Conservation (phyloP, 2,329 filamentous ascomycete genomes). For the Pyrenophora teres region DNA sequence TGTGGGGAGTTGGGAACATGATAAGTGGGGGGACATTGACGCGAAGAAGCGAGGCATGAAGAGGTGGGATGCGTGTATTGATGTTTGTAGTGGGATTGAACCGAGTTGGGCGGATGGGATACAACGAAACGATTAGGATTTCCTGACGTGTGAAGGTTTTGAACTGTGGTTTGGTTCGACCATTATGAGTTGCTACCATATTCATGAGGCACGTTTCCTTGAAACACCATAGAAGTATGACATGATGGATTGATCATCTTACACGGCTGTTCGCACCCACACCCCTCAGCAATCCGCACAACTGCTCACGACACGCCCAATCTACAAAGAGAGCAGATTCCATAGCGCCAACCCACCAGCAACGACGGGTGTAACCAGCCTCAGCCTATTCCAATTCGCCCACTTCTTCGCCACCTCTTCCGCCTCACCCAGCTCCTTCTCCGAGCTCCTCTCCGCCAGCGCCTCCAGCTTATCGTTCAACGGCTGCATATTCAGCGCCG, state of each 20-base stretch:
- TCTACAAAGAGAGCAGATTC: constrained; percentile 25
- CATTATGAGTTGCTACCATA: too few species aligned
- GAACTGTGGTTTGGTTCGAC: too few species aligned
- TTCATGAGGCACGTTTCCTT: too few species aligned
- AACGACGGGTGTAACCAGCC: constrained; percentile 42
- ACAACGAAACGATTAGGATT: constrained; percentile 9
- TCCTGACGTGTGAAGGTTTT: too few species aligned
- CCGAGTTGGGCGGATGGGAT: constrained; percentile 56
- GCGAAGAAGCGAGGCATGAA: constrained; percentile 44
- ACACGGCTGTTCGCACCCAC: neutral
- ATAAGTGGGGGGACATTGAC: constrained; percentile 51
- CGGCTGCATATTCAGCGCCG: constrained; percentile 58
- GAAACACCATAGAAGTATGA: too few species aligned
- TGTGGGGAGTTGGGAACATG: constrained; percentile 59
- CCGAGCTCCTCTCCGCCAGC: constrained; percentile 40
- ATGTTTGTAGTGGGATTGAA: constrained; percentile 53
- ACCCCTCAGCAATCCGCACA: too few species aligned
- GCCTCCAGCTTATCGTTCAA: constrained; percentile 56
- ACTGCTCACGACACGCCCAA: neutral
- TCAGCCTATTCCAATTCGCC: constrained; percentile 44
- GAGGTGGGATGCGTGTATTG: constrained; percentile 56
- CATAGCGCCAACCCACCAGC: constrained; percentile 42
- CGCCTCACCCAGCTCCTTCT: constrained; percentile 40
- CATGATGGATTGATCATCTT: neutral
- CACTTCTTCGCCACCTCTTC: constrained; percentile 43